Percentiles rank a stretch among this genome's conserved stretches.
phyloP scores from a whole-genome alignment of 768 basidiomycete genomes.

The Tylopilus subfusipes region DNA sequence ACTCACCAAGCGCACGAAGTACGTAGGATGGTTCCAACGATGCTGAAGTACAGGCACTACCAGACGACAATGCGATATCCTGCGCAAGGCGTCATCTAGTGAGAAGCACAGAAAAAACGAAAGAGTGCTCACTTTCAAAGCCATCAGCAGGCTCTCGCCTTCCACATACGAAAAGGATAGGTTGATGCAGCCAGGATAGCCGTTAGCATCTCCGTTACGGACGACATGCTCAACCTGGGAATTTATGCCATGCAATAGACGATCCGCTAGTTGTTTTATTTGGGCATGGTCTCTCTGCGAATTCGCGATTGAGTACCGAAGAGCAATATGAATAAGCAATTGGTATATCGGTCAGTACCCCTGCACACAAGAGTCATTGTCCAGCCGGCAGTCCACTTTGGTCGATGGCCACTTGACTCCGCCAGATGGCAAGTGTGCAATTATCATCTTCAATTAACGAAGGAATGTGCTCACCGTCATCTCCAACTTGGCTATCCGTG shows the following conservation, averaged over 20 bases:
- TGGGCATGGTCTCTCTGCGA: slow-evolving; percentile 75
- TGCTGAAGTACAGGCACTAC: slow-evolving; percentile 97
- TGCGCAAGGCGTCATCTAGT: slow-evolving; percentile 26
- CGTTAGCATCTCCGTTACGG: slow-evolving; percentile 87
- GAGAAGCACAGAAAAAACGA: slow-evolving; percentile 1
- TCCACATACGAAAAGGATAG: slow-evolving; percentile 96
- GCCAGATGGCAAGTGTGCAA: slow-evolving; percentile 35
- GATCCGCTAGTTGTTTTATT: slow-evolving; percentile 70
- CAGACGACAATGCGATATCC: slow-evolving; percentile 97
- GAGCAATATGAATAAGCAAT: background rate
- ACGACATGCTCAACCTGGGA: slow-evolving; percentile 85
- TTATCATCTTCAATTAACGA: slow-evolving; percentile 41
- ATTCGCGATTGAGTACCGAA: slow-evolving; percentile 1
- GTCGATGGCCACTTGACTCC: slow-evolving; percentile 43
- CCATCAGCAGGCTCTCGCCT: slow-evolving; percentile 96
- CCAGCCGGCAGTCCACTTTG: slow-evolving; percentile 43
- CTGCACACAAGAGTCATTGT: slow-evolving; percentile 78
- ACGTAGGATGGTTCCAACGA: slow-evolving; percentile 99
- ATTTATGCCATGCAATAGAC: slow-evolving; percentile 78
- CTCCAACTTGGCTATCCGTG: slow-evolving; percentile 85
- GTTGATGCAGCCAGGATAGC: slow-evolving; percentile 96
- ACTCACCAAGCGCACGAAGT: slow-evolving; percentile 81
- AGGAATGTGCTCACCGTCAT: slow-evolving; percentile 72
- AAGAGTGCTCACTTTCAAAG: slow-evolving; percentile 68
- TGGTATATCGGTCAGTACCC: slow-evolving; percentile 70